Evolutionary conservation across 116 monocot species (phyloP), one percentile per base, ranked within the genome.

Genomic region (Iris pallida): DNA sequence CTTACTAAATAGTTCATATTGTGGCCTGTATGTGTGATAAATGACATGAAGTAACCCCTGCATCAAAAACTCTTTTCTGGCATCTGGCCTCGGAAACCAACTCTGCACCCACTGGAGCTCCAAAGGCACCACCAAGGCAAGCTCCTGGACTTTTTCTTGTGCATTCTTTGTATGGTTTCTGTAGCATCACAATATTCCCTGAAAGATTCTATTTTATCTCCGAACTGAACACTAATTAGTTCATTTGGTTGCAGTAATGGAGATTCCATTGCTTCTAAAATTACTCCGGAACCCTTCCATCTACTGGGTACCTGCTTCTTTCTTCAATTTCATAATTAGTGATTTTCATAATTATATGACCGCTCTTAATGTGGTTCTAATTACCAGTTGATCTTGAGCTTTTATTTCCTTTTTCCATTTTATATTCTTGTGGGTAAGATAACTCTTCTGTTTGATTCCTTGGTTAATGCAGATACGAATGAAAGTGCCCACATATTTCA

Each of bases 41-140:
- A 72, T 49, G n/a, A 45, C 10, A 47, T 65, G 6, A 64, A 83
- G 88, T 81, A 42, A 73, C 68, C 18, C 68, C 76, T 75, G 78
- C 89, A 72, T 75, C 89, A 55, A 91, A 87, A 76, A 91, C 92
- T n/a, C 92, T 96, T 73, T 89, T 75, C 4, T 96, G 95, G 88
- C 92, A 84, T 82, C 75, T 96, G 48, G 70, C 82, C 20, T 68
- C 89, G 8, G 95, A 96, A 73, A 68, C 71, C 47, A 78, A 63
- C 45, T 65, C 91, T 44, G 44, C 66, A 16, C 59, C 78, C 45
- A 76, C 66, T 73, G 71, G 70, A 68, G n/a, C 80, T 65, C 12
- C 70, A 6, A 75, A 73, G 45, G 16, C 77, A 62, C 45, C 68
- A 52, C 57, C 13, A 20, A 15, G 61, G 85, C 63, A 78, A 80